phyloP scores from a whole-genome alignment of 176 grass and related monocot genomes.

The Guadua angustifolia region DNA sequence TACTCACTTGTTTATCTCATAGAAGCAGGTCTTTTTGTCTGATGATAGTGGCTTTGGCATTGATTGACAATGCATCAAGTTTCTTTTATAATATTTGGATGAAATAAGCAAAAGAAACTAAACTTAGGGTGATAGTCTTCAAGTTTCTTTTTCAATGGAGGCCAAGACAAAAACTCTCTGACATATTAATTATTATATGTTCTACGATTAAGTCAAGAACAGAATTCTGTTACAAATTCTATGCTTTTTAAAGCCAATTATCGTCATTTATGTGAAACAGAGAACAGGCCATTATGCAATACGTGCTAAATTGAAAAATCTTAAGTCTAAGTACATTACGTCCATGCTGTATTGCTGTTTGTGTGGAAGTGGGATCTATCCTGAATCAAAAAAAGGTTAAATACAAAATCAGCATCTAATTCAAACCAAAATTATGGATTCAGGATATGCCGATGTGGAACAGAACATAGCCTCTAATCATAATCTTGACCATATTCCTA shows the following conservation, averaged over 20 bases:
- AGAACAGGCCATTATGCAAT: not conserved
- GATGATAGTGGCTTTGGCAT: not conserved
- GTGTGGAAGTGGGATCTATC: not conserved
- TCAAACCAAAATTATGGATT: not conserved
- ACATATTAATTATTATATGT: not conserved
- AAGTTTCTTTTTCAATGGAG: not conserved
- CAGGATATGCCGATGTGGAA: not conserved
- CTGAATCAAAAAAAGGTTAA: not conserved
- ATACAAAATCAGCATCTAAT: not conserved
- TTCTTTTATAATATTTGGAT: not conserved
- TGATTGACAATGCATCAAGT: conserved; percentile 18
- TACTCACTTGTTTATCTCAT: conserved; percentile 7
- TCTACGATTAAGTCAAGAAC: not conserved
- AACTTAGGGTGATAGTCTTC: not conserved
- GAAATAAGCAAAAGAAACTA: not conserved
- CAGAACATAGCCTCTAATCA: not conserved
- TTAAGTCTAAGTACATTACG: not conserved
- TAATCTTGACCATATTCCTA: not conserved
- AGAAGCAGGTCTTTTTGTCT: not conserved
- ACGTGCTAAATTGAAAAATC: not conserved
- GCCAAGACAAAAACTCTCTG: not conserved
- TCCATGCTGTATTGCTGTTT: not conserved
- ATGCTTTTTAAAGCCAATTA: conserved; percentile 6
- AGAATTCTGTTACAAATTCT: not conserved
- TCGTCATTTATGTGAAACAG: not conserved